phyloP scores from a whole-genome alignment of 2,329 filamentous ascomycete species.

The Bimuria novae-zelandiae region DNA sequence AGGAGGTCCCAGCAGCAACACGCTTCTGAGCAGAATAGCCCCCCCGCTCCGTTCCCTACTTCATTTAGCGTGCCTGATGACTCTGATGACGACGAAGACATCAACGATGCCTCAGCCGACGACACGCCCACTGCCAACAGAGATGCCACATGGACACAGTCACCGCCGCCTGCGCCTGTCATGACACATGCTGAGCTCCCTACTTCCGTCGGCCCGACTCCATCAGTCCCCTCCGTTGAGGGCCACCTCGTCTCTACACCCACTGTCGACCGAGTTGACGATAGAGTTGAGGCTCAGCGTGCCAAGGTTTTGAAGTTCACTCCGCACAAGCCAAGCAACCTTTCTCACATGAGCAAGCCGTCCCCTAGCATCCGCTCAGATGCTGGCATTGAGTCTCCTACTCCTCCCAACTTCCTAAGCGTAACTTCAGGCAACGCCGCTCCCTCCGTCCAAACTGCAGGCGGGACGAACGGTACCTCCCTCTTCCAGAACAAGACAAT shows the following conservation, averaged over 20 bases:
- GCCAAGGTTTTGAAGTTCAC: slow-evolving; percentile 40
- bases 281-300: slow-evolving; percentile 35
- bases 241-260: slow-evolving; percentile 6
- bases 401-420: neutral
- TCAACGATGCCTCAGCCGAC: slow-evolving; percentile 22
- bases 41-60: slow-evolving; percentile 9
- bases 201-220: slow-evolving; percentile 6
- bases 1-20: slow-evolving; percentile 26
- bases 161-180: slow-evolving; percentile 41
- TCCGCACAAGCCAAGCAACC: slow-evolving; percentile 40
- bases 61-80: slow-evolving; percentile 32
- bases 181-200: slow-evolving; percentile 42
- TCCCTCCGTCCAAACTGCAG: neutral
- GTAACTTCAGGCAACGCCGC: neutral
- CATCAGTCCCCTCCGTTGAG: slow-evolving; percentile 4
- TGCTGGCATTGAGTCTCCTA: slow-evolving; percentile 28
- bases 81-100: slow-evolving; percentile 22
- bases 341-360: slow-evolving; percentile 39
- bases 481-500: neutral
- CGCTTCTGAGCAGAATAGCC: slow-evolving; percentile 14
- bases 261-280: slow-evolving; percentile 28
- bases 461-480: neutral
- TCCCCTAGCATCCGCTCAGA: slow-evolving; percentile 38
- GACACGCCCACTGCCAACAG: neutral
- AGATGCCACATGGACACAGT: slow-evolving; percentile 36